These are phyloP conservation scores for Neonectria hederae DNA, from an alignment of 2,329 filamentous ascomycete species.

Conservation along the genomic window DNA sequence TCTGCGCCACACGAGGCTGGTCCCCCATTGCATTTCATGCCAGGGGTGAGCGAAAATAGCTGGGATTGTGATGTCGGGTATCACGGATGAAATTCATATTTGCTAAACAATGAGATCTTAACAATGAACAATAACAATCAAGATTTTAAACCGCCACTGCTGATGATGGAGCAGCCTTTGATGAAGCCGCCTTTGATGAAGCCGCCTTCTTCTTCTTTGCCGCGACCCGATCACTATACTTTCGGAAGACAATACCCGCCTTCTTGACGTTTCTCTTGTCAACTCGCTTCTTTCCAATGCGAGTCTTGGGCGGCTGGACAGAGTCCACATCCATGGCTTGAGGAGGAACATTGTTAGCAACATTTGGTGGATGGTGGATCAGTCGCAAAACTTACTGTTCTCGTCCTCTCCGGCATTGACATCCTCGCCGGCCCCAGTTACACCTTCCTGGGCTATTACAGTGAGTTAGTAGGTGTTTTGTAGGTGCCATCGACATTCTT, in stretches of 20 bases:
- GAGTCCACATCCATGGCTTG: conserved; percentile 68
- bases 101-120: conserved; percentile 30
- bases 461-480: conserved; percentile 14
- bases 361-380: conserved; percentile 10
- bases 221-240: conserved; percentile 62
- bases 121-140: conserved; percentile 20
- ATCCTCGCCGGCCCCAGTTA: conserved; percentile 41
- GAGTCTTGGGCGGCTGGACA: conserved; percentile 52
- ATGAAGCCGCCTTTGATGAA: neutral
- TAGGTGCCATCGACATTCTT: neutral
- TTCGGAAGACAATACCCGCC: conserved; percentile 68
- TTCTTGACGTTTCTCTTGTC: conserved; percentile 67
- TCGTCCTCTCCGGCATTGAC: conserved; percentile 44
- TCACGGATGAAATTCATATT: conserved; percentile 41
- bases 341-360: conserved; percentile 2
- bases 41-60: neutral
- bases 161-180: conserved; percentile 22
- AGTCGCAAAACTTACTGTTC: conserved; percentile 37
- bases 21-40: conserved; percentile 1
- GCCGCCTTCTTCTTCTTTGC: conserved; percentile 53
- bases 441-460: conserved; percentile 41
- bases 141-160: conserved; percentile 22
- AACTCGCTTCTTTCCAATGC: conserved; percentile 60
- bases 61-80: conserved; percentile 35
- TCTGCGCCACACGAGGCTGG: conserved; percentile 43